Conservation (phyloP, 371 early-diverging fungal genomes). For the Saksenaea oblongispora region DNA sequence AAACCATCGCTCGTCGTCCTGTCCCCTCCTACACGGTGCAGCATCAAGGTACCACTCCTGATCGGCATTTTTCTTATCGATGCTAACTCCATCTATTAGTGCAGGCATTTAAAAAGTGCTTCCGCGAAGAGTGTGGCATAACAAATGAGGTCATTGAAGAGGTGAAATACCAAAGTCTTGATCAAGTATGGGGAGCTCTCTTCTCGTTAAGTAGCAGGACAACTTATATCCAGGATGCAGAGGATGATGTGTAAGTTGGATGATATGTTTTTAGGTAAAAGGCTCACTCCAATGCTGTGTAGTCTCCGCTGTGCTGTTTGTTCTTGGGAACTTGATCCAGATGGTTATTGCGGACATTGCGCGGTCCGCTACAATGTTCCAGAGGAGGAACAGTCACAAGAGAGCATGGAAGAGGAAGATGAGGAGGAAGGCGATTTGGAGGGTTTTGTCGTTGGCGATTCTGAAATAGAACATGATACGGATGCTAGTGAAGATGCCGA, state of each 20-base stretch:
- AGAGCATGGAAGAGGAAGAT: background rate
- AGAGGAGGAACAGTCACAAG: background rate
- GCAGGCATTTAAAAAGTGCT: background rate
- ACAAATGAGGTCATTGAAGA: background rate
- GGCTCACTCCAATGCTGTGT: background rate
- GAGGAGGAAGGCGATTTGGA: constrained; percentile 1
- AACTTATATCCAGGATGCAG: constrained; percentile 4
- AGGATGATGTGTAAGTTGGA: constrained; percentile 10
- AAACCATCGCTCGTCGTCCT: constrained; percentile 1
- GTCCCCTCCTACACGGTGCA: constrained; percentile 9
- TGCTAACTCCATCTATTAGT: background rate
- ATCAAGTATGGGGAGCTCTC: background rate
- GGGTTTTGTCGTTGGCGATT: constrained; percentile 7
- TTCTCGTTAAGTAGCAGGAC: background rate
- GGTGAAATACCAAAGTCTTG: constrained; percentile 4
- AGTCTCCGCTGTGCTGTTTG: constrained; percentile 7
- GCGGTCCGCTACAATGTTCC: background rate
- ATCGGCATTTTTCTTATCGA: background rate
- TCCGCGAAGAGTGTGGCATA: background rate
- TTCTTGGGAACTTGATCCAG: constrained; percentile 9
- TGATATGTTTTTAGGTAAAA: no score
- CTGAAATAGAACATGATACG: background rate
- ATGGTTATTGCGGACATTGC: constrained; percentile 8
- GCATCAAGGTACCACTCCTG: constrained; percentile 6
- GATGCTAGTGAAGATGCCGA: background rate